Conservation (phyloP, 2,329 filamentous ascomycete genomes). For the Akanthomyces uredinophilus region DNA sequence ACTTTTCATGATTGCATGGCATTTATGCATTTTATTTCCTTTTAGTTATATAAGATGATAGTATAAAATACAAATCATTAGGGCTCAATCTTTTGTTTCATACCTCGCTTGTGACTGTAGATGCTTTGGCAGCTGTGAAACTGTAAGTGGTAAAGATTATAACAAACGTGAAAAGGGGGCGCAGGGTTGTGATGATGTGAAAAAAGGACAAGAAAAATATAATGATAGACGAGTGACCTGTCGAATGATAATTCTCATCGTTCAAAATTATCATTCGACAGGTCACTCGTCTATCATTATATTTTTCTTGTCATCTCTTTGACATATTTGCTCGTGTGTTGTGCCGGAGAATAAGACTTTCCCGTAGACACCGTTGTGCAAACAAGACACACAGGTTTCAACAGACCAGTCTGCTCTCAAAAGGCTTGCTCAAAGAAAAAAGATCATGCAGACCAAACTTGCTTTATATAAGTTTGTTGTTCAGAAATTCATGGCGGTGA, state of each 20-base stretch:
- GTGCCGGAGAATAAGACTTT: not conserved
- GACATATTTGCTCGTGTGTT: not conserved
- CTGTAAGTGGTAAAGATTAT: not conserved
- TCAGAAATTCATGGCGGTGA: not conserved
- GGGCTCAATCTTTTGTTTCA: slow-evolving; percentile 6
- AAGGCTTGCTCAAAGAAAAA: not conserved
- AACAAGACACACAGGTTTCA: too few relatives aligned
- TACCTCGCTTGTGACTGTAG: not conserved
- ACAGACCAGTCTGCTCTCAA: too few relatives aligned
- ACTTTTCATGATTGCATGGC: slow-evolving; percentile 14
- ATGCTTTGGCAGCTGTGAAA: not conserved
- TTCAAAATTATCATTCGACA: not conserved
- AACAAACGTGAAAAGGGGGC: too few relatives aligned
- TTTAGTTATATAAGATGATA: slow-evolving; percentile 15
- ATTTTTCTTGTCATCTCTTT: not conserved
- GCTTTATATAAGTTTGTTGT: not conserved
- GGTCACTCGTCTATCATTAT: not conserved
- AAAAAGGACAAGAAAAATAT: not conserved
- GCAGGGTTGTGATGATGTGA: too few relatives aligned
- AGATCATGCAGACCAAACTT: not conserved
- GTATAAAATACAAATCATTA: slow-evolving; percentile 15
- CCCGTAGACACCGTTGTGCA: not conserved
- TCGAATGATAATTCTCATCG: not conserved
- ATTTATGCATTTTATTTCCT: slow-evolving; percentile 13
- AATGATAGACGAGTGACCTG: not conserved